Conservation (phyloP, 2,329 filamentous ascomycete species). For the Fusarium foetens region DNA sequence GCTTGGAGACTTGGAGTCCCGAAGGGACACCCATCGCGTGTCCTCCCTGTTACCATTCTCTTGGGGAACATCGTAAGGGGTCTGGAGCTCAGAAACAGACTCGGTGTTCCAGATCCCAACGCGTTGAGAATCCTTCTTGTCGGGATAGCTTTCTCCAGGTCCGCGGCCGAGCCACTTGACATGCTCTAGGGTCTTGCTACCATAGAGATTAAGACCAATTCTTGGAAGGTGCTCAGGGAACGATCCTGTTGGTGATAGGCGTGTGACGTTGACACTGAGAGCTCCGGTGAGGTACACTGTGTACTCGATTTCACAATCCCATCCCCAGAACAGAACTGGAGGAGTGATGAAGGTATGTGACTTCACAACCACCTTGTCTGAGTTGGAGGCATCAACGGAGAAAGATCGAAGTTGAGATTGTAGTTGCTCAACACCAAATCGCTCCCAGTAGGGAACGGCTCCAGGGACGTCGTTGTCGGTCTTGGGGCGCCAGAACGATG, state of each 20-base stretch:
- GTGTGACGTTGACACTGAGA: constrained; percentile 57
- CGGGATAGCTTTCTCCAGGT: constrained; percentile 71
- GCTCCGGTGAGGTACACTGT: constrained; percentile 58
- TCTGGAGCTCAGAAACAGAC: constrained; percentile 61
- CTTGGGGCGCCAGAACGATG: constrained; percentile 70
- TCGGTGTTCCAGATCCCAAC: constrained; percentile 59
- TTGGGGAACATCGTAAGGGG: constrained; percentile 73
- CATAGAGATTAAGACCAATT: constrained; percentile 67
- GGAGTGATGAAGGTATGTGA: constrained; percentile 67
- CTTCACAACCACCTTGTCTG: constrained; percentile 60
- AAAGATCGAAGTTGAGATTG: constrained; percentile 59
- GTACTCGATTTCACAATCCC: constrained; percentile 61
- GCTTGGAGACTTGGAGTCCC: constrained; percentile 22
- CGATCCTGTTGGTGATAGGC: constrained; percentile 58
- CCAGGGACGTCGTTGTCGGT: constrained; percentile 71
- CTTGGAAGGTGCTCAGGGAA: constrained; percentile 67
- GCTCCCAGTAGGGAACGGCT: constrained; percentile 67
- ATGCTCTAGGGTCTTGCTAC: constrained; percentile 57
- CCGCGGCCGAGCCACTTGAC: constrained; percentile 71
- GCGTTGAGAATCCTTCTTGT: constrained; percentile 67
- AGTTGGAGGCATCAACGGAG: constrained; percentile 51
- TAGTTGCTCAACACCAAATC: constrained; percentile 59
- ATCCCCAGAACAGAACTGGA: constrained; percentile 70
- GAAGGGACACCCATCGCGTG: constrained; percentile 64
- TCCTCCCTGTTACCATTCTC: constrained; percentile 73